These are phyloP conservation scores for Thelonectria blattea DNA, from an alignment of 2,329 filamentous ascomycete genomes.

Conservation along the genomic window DNA sequence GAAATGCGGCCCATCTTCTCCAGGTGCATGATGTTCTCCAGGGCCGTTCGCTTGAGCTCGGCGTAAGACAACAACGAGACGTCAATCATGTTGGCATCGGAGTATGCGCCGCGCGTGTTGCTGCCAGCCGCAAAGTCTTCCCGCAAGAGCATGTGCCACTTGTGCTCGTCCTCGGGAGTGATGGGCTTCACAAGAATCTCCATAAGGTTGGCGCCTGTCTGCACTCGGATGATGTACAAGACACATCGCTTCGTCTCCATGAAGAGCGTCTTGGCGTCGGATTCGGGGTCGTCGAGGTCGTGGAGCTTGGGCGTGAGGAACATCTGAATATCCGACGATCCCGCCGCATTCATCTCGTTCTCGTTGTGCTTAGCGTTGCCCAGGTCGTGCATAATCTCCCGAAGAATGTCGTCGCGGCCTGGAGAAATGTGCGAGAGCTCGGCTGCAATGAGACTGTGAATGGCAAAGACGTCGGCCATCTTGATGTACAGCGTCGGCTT, in stretches of 20 bases:
- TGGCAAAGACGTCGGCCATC: slow-evolving; percentile 95
- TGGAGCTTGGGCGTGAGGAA: slow-evolving; percentile 89
- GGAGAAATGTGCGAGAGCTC: slow-evolving; percentile 82
- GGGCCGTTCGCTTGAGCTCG: slow-evolving; percentile 88
- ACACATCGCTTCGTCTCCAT: slow-evolving; percentile 99
- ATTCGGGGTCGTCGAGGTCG: slow-evolving; percentile 90
- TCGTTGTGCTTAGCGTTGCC: slow-evolving; percentile 97
- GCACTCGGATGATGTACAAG: slow-evolving; percentile 95
- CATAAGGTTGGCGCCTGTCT: slow-evolving; percentile 89
- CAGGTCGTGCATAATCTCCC: slow-evolving; percentile 90
- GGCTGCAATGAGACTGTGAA: slow-evolving; percentile 84
- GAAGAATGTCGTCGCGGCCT: slow-evolving; percentile 82
- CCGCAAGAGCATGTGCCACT: slow-evolving; percentile 80
- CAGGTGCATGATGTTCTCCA: slow-evolving; percentile 91
- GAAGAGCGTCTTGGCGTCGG: slow-evolving; percentile 88
- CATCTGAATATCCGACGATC: slow-evolving; percentile 87
- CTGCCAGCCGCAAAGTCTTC: slow-evolving; percentile 77
- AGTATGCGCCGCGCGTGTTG: slow-evolving; percentile 82
- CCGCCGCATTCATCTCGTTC: slow-evolving; percentile 86
- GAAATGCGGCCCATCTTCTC: slow-evolving; percentile 88
- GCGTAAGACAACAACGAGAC: slow-evolving; percentile 89
- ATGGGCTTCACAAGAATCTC: slow-evolving; percentile 95
- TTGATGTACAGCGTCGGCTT: slow-evolving; percentile 99
- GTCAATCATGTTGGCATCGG: slow-evolving; percentile 86
- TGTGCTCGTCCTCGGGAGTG: slow-evolving; percentile 82